Conservation (phyloP, 2,329 filamentous ascomycete genomes). For the Colletotrichum cordylinicola region DNA sequence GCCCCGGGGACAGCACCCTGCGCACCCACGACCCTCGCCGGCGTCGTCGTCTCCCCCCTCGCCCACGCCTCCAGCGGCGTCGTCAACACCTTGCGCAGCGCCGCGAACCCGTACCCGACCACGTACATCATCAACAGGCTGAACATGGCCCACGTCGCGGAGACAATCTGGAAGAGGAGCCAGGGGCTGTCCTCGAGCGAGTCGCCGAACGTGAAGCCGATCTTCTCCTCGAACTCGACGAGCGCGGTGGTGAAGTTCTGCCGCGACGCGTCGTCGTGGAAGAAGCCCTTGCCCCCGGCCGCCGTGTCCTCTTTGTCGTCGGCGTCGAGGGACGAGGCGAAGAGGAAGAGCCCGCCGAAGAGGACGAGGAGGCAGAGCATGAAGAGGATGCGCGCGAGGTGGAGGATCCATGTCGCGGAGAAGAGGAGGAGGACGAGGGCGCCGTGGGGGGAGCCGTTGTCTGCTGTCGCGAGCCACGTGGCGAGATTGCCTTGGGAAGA, state of each 20-base stretch:
- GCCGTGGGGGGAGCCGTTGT: slow-evolving; percentile 18
- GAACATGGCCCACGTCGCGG: background rate
- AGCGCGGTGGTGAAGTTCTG: slow-evolving; percentile 1
- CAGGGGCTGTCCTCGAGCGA: background rate
- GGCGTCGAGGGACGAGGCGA: background rate
- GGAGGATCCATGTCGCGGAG: slow-evolving; percentile 1
- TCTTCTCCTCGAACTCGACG: background rate
- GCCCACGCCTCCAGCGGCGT: slow-evolving; percentile 9
- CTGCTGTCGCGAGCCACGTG: slow-evolving; percentile 12
- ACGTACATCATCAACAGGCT: slow-evolving; percentile 2
- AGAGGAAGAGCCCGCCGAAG: background rate
- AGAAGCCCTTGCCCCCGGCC: background rate
- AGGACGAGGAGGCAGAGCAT: background rate
- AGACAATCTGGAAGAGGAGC: background rate
- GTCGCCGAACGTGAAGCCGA: background rate
- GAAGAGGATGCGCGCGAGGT: slow-evolving; percentile 12
- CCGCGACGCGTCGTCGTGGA: background rate
- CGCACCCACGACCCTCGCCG: background rate
- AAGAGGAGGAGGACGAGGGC: slow-evolving; percentile 13
- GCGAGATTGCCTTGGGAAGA: background rate
- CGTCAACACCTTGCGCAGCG: slow-evolving; percentile 4
- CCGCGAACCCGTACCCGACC: background rate
- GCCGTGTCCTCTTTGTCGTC: background rate
- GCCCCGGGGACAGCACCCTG: background rate
- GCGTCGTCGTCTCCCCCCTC: background rate